A percentile compares a stretch with the other conserved stretches of the same genome.
Evolutionary conservation across 352 stramenopile genomes (phyloP).

Genomic region (Thalassiosira mediterranea): DNA sequence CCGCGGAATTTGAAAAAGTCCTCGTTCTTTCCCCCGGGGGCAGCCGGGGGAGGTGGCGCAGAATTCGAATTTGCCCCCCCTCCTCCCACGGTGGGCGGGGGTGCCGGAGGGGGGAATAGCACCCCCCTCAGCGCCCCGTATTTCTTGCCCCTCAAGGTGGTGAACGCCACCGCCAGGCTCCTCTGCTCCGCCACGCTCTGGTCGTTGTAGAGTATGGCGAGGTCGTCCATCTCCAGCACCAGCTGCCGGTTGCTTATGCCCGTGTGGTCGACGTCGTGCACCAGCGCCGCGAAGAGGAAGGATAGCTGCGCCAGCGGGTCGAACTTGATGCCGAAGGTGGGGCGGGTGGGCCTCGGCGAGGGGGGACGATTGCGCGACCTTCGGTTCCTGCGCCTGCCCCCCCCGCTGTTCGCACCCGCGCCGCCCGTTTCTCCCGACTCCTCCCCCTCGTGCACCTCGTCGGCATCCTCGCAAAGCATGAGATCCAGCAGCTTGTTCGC

Average conservation of each 20-base stretch:
- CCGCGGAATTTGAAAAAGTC: constrained; percentile 41
- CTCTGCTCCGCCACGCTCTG: constrained; percentile 53
- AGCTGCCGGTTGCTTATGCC: constrained; percentile 53
- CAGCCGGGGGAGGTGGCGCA: too few species aligned
- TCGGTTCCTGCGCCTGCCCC: constrained; percentile 12
- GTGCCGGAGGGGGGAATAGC: constrained; percentile 15
- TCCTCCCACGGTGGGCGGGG: not conserved
- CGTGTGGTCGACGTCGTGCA: constrained; percentile 74
- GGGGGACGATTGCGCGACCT: constrained; percentile 7
- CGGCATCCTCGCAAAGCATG: constrained; percentile 44
- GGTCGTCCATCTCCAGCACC: constrained; percentile 42
- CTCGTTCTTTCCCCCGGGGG: not conserved
- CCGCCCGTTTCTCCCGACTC: not conserved
- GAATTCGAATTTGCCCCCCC: not conserved
- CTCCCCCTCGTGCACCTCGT: not conserved
- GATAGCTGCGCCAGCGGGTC: constrained; percentile 59
- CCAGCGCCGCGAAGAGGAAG: constrained; percentile 59
- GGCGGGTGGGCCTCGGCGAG: not conserved
- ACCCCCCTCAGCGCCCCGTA: constrained; percentile 36
- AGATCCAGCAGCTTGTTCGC: constrained; percentile 79
- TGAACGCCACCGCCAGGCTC: constrained; percentile 48
- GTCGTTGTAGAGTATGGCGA: constrained; percentile 50
- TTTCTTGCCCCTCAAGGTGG: constrained; percentile 24
- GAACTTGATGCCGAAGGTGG: constrained; percentile 41
- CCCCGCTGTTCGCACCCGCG: not conserved